Base-by-base conservation (phyloP, 2,329 filamentous ascomycete genomes). In the Epichloe sylvatica region DNA sequence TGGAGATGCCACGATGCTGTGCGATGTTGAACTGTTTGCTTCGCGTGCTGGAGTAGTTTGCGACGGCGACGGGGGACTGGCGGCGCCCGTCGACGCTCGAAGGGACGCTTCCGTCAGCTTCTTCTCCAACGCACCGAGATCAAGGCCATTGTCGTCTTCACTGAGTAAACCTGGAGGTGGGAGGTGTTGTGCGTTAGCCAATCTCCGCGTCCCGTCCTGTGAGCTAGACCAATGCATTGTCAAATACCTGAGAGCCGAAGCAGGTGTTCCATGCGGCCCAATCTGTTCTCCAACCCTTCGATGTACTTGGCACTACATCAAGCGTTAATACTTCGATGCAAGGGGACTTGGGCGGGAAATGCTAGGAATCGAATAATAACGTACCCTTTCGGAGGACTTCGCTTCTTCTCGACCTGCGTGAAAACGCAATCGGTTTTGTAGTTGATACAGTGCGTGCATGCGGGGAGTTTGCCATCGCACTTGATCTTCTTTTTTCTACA, bases 401-500 rank as follows among this genome's bases (percentile, higher is more conserved):
- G 80, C 76, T 98, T 98, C 81, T 98, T 98, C 72, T 98, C 92
- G 37, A 97, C 90, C 64, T 95, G 89, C 0, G 92, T 97, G 64
- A 97, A 97, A 58, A 95, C 80, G 66, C 91, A 98, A 60, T 95
- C 89, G 5, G 90, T 96, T 75, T 96, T 96, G 74, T 96, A 96
- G 67, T 96, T 97, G 65, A 85, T 84, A 67, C 91, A 98, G 68
- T 97, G 92, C 7, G 87, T 90, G 68, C 92, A 98, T 53, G 89
- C 82, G 37, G 92, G 91, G 69, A 94, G 80, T 70, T 94, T 95
- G 57, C 92, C 91, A 64, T 97, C 92, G 68, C 91, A 97, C 70
- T 97, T 97, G 69, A 97, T 92, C 75, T 91, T 95, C 69, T 87
- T 90, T 90, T 71, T 94, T 95, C 90, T 78, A 65, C 91, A 97